Percentiles rank a stretch among this genome's conserved stretches.
Evolutionary conservation across 495 filamentous ascomycete species (phyloP).

Genomic region (Tuber magnatum): DNA sequence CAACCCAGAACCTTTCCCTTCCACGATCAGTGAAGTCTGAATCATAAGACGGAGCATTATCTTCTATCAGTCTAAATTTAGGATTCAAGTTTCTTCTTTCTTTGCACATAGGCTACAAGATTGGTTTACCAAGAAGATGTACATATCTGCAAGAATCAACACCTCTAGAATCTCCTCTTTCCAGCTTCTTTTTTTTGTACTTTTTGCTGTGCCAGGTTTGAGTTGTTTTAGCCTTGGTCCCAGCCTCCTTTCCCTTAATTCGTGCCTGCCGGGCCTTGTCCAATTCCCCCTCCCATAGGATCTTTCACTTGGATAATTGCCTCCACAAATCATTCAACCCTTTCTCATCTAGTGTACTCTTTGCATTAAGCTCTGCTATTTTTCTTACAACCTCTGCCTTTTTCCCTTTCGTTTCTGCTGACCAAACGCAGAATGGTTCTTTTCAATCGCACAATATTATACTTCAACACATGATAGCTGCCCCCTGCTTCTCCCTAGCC

Average conservation of each 20-base stretch:
- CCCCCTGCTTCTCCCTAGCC: not conserved
- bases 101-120: constrained; percentile 9
- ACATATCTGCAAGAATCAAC: no score
- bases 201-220: constrained; percentile 4
- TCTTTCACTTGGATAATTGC: no score
- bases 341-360: no score
- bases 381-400: not conserved
- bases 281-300: no score
- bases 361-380: no score
- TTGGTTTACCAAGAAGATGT: not conserved
- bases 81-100: not conserved
- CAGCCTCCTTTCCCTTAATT: no score
- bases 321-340: no score
- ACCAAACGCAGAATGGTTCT: not conserved
- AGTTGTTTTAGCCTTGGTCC: no score
- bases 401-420: constrained; percentile 4
- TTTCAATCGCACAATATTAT: constrained; percentile 4
- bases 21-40: constrained; percentile 8
- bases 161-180: not conserved
- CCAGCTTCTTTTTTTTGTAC: not conserved
- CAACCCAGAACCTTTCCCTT: constrained; percentile 14
- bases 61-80: not conserved
- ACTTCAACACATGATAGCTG: not conserved
- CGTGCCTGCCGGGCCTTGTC: no score
- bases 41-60: constrained; percentile 9